phyloP scores from a whole-genome alignment of 345 rosid species.

The Sisymbrium irio region DNA sequence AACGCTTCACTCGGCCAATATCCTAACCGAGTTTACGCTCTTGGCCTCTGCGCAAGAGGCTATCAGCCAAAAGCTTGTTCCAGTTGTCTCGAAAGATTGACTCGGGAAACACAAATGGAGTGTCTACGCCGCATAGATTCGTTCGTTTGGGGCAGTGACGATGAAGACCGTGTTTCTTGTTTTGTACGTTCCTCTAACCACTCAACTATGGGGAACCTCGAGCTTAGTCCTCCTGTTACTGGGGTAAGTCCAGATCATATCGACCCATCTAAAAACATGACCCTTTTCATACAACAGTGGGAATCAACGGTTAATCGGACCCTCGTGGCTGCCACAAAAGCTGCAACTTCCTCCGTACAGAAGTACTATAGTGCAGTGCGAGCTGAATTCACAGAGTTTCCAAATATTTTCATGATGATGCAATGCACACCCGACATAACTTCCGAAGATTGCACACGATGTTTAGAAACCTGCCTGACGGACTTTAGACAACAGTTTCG shows the following conservation, averaged over 20 bases:
- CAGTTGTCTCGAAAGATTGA: not conserved
- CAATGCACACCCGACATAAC: conserved; percentile 20
- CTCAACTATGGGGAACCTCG: not conserved
- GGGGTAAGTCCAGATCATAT: not conserved
- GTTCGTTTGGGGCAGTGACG: not conserved
- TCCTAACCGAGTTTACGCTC: not conserved
- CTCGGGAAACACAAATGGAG: not conserved
- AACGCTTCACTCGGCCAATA: not conserved
- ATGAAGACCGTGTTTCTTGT: not conserved
- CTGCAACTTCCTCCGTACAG: not conserved
- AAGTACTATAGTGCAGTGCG: not conserved
- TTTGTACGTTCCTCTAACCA: conserved; percentile 12
- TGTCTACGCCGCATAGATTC: not conserved
- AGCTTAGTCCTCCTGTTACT: not conserved
- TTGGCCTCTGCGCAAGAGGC: conserved; percentile 13
- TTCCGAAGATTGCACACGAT: not conserved
- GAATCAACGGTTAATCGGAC: not conserved
- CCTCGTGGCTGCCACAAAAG: not conserved
- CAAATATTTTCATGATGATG: conserved; percentile 13
- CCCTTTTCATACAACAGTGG: conserved; percentile 5
- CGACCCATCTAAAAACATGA: not conserved
- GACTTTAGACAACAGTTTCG: not conserved
- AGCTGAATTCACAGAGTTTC: conserved; percentile 10
- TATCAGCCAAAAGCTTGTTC: not conserved
- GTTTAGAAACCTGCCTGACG: not conserved